A percentile compares a stretch with the other conserved stretches of the same genome.
Evolutionary conservation across 495 filamentous ascomycete species (phyloP).

Genomic region (Friedmanniomyces simplex): DNA sequence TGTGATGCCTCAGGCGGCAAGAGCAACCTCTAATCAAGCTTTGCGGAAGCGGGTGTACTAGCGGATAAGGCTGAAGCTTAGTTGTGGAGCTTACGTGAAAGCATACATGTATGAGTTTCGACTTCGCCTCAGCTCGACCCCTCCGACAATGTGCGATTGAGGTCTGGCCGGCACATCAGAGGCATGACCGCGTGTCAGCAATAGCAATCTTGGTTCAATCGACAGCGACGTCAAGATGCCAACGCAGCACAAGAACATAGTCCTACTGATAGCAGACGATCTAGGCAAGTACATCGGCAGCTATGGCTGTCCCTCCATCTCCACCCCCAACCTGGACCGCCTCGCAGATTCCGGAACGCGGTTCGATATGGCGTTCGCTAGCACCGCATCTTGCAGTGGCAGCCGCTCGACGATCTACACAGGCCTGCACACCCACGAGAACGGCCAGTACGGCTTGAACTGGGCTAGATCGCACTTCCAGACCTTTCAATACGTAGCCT

Average conservation of each 20-base stretch:
- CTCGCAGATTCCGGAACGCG: constrained; percentile 29
- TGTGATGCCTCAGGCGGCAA: neutral
- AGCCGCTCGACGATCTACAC: constrained; percentile 39
- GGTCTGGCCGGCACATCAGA: too few species aligned
- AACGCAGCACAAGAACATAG: constrained; percentile 26
- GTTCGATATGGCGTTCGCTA: constrained; percentile 36
- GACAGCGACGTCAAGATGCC: neutral
- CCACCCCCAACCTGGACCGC: constrained; percentile 34
- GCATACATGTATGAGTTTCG: neutral
- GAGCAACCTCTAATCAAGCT: neutral
- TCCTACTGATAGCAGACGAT: constrained; percentile 38
- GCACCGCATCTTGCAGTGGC: constrained; percentile 39
- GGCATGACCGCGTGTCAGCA: too few species aligned
- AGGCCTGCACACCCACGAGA: constrained; percentile 39
- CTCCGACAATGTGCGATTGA: too few species aligned
- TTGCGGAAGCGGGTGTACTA: neutral
- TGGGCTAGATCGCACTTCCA: constrained; percentile 30
- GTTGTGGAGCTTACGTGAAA: neutral
- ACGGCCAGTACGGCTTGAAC: constrained; percentile 37
- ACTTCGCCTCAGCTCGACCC: neutral
- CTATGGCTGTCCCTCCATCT: constrained; percentile 30
- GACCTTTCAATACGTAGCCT: constrained; percentile 36
- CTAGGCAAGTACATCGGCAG: constrained; percentile 32
- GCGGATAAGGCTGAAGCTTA: neutral
- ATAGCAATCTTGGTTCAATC: too few species aligned